Evolutionary conservation across 768 basidiomycete genomes (phyloP).

Genomic region (Amanita pseudoporphyria): DNA sequence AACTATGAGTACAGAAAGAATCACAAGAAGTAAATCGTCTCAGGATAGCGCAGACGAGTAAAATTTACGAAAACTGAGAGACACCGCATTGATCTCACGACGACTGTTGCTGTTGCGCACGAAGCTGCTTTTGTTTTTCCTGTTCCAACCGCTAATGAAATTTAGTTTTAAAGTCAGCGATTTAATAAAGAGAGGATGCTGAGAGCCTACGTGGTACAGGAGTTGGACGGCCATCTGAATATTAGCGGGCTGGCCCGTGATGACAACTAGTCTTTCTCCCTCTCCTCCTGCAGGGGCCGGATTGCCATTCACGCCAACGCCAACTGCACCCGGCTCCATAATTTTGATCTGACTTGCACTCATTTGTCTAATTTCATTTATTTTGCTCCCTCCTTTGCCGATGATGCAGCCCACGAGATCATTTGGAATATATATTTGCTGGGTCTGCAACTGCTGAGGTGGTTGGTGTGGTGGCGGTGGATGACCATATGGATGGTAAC

Average conservation of each 20-base stretch:
- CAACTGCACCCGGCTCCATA: constrained; percentile 89
- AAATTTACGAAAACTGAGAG: not conserved
- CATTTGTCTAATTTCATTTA: constrained; percentile 96
- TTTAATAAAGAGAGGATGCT: constrained; percentile 15
- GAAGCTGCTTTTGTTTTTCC: constrained; percentile 80
- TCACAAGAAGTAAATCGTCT: constrained; percentile 12
- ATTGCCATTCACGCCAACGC: constrained; percentile 57
- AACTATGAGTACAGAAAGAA: constrained; percentile 18
- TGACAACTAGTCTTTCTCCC: constrained; percentile 89
- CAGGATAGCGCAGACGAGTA: constrained; percentile 6
- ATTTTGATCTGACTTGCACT: constrained; percentile 97
- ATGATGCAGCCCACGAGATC: constrained; percentile 97
- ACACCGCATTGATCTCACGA: not conserved
- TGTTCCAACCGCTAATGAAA: constrained; percentile 64
- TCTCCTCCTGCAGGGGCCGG: constrained; percentile 67
- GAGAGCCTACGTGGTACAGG: constrained; percentile 60
- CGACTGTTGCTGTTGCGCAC: constrained; percentile 22
- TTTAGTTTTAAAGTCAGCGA: not conserved
- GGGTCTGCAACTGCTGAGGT: constrained; percentile 78
- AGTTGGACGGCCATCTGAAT: constrained; percentile 96
- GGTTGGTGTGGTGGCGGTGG: constrained; percentile 34
- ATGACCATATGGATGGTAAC: constrained; percentile 39
- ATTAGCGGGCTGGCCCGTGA: constrained; percentile 90
- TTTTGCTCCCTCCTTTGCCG: constrained; percentile 96
- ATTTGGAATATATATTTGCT: constrained; percentile 98